These are phyloP conservation scores for Sideroxylon spinosum DNA, from an alignment of 179 eudicot genomes.

Conservation along the genomic window DNA sequence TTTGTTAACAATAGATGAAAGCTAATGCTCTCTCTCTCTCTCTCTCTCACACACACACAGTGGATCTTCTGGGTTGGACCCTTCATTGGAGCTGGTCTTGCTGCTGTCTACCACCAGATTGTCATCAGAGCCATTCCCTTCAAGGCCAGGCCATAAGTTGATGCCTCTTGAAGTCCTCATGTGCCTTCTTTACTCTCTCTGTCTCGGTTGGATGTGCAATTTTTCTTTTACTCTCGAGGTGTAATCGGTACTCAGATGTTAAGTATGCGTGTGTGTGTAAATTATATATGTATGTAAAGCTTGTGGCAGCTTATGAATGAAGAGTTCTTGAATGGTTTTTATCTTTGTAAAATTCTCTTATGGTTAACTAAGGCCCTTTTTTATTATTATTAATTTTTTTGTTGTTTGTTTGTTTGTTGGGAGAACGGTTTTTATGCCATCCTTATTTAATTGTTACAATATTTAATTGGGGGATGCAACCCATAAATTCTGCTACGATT, in stretches of 20 bases:
- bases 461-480: no score
- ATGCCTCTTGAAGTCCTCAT: neutral
- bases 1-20: no score
- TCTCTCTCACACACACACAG: conserved; percentile 40
- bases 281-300: conserved; percentile 9
- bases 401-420: no score
- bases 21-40: neutral
- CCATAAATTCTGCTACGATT: no score
- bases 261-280: neutral
- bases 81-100: conserved; percentile 82
- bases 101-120: conserved; percentile 72
- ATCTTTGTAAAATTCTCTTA: neutral
- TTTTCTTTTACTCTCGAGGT: conserved; percentile 2
- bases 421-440: no score
- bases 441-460: no score
- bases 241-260: neutral
- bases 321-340: conserved; percentile 7
- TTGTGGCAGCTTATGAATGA: conserved; percentile 12
- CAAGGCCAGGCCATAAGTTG: conserved; percentile 48
- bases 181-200: neutral
- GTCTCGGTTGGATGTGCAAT: neutral
- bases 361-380: no score
- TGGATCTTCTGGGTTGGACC: conserved; percentile 98
- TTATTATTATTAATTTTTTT: no score
- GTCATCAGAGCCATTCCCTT: conserved; percentile 86